Conservation (phyloP, 2,329 filamentous ascomycete species). For the Xylaria arbuscula region DNA sequence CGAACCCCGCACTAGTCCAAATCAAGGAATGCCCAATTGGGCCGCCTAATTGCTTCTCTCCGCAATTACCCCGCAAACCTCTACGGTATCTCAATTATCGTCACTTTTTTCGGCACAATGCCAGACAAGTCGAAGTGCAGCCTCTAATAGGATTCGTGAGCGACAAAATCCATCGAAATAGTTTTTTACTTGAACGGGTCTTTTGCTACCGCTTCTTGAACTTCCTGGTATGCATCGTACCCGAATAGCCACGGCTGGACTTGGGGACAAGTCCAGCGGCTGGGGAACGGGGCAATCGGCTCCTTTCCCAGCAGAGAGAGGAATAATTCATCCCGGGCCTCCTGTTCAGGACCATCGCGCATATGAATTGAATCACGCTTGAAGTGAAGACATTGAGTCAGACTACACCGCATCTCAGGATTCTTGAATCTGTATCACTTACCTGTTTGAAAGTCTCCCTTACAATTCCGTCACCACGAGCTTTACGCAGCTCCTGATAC, state of each 20-base stretch:
- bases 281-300: conserved; percentile 67
- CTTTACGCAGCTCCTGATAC: conserved; percentile 61
- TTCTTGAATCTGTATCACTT: not conserved
- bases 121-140: no score
- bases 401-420: not conserved
- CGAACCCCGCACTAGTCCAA: conserved; percentile 2
- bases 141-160: no score
- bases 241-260: conserved; percentile 74
- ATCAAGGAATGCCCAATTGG: not conserved
- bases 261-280: conserved; percentile 71
- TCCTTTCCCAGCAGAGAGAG: conserved; percentile 64
- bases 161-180: no score
- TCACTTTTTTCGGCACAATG: no score
- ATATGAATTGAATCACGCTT: conserved; percentile 65
- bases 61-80: conserved; percentile 7
- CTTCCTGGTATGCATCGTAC: conserved; percentile 70
- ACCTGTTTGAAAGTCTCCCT: conserved; percentile 68
- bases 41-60: not conserved
- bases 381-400: not conserved
- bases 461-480: conserved; percentile 65
- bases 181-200: conserved; percentile 39
- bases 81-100: no score
- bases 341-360: conserved; percentile 66
- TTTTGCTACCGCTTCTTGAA: conserved; percentile 52
- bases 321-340: conserved; percentile 67